Evolutionary conservation across 2,329 filamentous ascomycete genomes (phyloP), one percentile per base, ranked within the genome.

Genomic region (Penicillium sp.): DNA sequence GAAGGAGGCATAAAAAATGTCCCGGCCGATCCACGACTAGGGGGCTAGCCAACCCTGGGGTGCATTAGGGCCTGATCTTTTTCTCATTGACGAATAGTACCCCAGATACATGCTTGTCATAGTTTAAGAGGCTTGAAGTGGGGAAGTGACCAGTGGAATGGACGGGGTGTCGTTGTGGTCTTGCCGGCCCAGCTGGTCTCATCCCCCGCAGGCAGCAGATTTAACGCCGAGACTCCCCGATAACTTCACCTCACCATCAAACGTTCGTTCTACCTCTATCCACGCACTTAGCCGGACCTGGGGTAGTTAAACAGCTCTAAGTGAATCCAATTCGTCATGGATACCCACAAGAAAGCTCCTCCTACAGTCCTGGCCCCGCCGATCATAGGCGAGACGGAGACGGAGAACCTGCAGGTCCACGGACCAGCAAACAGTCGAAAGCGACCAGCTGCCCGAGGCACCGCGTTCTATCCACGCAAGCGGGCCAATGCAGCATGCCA

Each of bases 401-500:
- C 22, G 22, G 22, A 45, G 42, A 24, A 45, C 42, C 42, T 24
- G 22, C 42, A 45, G 42, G 19, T 8, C 6, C 42, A 15, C 6
- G 42, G 17, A 45, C 9, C 22, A 26, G 42, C 22, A 15, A 45
- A 26, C 17, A 8, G 42, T 45, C 42, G 42, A 26, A 45, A 45
- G 30, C 45, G 45, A 49, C 26, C 24, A 28, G 24, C 45, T 45
- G 42, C 42, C 22, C 45, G 45, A 13, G 45, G 45, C 45, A 49
- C 24, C 7, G 26, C 45, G 4, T 28, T 30, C 26, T 49, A 49
- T 28, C 24, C 45, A 17, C 45, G 45, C 12, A 49, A 49, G 45
- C 45, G 45, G 26, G 45, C 45, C n/a, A 30, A 28, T n/a, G 26
- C 45, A n/a, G 45, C 45, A 12, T 49, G 45, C 45, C 45, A 49